A percentile compares a stretch with the other conserved stretches of the same genome.
Evolutionary conservation across 495 filamentous ascomycete species (phyloP).

Genomic region (Aspergillus bridgeri): DNA sequence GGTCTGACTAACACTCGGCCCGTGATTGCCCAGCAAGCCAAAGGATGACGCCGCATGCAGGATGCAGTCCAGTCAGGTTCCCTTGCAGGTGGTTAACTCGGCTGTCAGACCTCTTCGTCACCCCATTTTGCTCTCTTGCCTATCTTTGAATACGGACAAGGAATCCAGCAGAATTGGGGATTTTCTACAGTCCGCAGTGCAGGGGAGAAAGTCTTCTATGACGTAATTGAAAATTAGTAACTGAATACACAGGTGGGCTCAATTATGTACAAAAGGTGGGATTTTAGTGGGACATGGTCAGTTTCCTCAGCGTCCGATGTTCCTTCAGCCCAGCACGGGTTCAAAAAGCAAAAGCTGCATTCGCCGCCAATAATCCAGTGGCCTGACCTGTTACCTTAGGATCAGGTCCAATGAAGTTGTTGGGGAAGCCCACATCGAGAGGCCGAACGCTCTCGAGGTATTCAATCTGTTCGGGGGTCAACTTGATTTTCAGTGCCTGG

Average conservation of each 20-base stretch:
- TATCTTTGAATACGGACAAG: background rate
- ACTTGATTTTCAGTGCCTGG: conserved; percentile 45
- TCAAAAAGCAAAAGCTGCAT: conserved; percentile 8
- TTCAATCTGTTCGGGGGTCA: conserved; percentile 52
- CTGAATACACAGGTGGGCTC: background rate
- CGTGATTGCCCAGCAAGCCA: conserved; percentile 1
- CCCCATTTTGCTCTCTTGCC: too few species aligned
- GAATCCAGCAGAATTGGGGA: background rate
- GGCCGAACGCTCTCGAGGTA: conserved; percentile 49
- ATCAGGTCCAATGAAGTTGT: conserved; percentile 41
- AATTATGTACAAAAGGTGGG: background rate
- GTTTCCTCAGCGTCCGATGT: conserved; percentile 4
- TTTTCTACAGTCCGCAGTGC: background rate
- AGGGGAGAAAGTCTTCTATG: background rate
- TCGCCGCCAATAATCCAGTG: conserved; percentile 5
- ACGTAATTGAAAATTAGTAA: background rate
- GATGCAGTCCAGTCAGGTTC: too few species aligned
- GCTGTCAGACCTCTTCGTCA: too few species aligned
- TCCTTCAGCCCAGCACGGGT: conserved; percentile 1
- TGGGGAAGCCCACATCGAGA: conserved; percentile 53
- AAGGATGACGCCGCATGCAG: background rate
- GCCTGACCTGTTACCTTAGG: conserved; percentile 27
- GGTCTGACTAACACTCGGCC: conserved; percentile 7
- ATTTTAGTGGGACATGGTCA: background rate
- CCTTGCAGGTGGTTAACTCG: too few species aligned